These are phyloP conservation scores for Lasiodiplodia citricola DNA, from an alignment of 2,329 filamentous ascomycete genomes.

Conservation along the genomic window DNA sequence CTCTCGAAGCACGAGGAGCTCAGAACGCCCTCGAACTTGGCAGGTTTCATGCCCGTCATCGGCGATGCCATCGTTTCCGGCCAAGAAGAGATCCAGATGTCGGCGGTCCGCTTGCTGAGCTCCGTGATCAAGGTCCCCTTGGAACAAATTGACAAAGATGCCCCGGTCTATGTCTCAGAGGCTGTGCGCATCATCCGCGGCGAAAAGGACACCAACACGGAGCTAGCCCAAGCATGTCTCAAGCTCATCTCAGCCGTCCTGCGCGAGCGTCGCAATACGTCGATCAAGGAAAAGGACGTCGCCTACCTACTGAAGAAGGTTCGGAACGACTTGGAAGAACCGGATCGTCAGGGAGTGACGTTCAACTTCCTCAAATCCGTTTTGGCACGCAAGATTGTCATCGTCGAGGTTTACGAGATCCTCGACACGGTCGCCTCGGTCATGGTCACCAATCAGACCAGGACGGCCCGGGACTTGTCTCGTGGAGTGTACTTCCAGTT, in stretches of 20 bases:
- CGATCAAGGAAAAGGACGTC: conserved; percentile 79
- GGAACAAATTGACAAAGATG: conserved; percentile 69
- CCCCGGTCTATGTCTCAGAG: conserved; percentile 81
- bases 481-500: conserved; percentile 93
- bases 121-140: conserved; percentile 86
- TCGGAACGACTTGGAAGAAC: conserved; percentile 88
- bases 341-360: conserved; percentile 87
- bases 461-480: conserved; percentile 83
- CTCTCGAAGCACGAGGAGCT: conserved; percentile 84
- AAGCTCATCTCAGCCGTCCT: conserved; percentile 87
- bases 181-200: conserved; percentile 80
- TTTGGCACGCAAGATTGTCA: conserved; percentile 82
- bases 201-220: conserved; percentile 78
- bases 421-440: conserved; percentile 87
- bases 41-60: conserved; percentile 85
- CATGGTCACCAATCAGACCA: conserved; percentile 96
- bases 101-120: conserved; percentile 82
- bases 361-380: conserved; percentile 94
- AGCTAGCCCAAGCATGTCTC: conserved; percentile 83
- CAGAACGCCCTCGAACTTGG: conserved; percentile 77
- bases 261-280: conserved; percentile 76
- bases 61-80: conserved; percentile 83
- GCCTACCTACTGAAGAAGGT: conserved; percentile 82
- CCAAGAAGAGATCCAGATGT: conserved; percentile 91
- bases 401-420: conserved; percentile 87